Evolutionary conservation across 2,329 filamentous ascomycete species (phyloP), one percentile per base, ranked within the genome.

Genomic region (Claviceps arundinis): DNA sequence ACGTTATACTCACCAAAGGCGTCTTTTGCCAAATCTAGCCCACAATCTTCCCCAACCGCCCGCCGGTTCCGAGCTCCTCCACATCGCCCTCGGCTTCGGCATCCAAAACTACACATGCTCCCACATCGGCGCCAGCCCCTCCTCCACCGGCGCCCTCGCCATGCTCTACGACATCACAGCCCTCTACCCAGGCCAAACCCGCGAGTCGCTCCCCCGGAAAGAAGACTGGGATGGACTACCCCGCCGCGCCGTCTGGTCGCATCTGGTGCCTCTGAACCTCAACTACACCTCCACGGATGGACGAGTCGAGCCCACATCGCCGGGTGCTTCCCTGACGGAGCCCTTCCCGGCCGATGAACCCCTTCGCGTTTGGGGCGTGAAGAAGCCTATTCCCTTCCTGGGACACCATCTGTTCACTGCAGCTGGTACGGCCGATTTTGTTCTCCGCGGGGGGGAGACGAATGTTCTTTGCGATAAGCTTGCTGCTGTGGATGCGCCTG

Each of bases 21-120:
- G 5, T 24, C 40, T 8, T 42, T 9, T 17, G 2, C 3, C 6
- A n/a, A 8, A 22, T 4, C 40, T 13, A 74, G 70, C 63, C 40
- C 60, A 59, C 24, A 68, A 78, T 50, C 74, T 81, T 30, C 63
- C 70, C n/a, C 54, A 64, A 4, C 71, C 71, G 1, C 57, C 72
- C 2, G 55, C 65, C 9, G 61, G 61, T 55, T 59, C 70, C 44
- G 62, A 63, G 5, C 67, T 81, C 40, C 73, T 77, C 62, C 68
- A 74, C 68, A 76, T 85, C 56, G 74, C 73, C 52, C 67, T 85
- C 43, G 82, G 81, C 58, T 75, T 82, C 58, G 82, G 82, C 53
- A 76, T 82, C 59, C 82, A 85, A 61, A 85, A 85, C 74, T 85
- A 85, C 71, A 82, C 78, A 40, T 85, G 82, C 66, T 56, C 58